These are phyloP conservation scores for Sisymbrium altissimum DNA, from an alignment of 345 rosid species.

Conservation along the genomic window DNA sequence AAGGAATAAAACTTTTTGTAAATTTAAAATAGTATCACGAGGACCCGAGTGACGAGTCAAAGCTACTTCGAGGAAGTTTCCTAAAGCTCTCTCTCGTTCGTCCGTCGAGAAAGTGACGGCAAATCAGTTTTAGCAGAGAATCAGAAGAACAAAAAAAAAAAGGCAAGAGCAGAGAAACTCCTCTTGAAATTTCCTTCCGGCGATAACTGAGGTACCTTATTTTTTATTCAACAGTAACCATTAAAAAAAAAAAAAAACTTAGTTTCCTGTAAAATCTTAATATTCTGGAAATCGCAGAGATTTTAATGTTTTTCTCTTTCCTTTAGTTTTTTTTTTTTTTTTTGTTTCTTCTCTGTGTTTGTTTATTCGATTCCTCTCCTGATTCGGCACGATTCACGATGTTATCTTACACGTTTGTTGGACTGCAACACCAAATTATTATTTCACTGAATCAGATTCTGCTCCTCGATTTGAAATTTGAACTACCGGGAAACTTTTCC, in stretches of 20 bases:
- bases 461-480: conserved; percentile 20
- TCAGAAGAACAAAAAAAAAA: conserved; percentile 6
- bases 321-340: background rate
- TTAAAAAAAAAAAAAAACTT: background rate
- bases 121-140: background rate
- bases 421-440: background rate
- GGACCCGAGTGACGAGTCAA: conserved; percentile 16
- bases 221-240: background rate
- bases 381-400: conserved; percentile 22
- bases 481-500: background rate
- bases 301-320: conserved; percentile 11
- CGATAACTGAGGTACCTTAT: conserved; percentile 7
- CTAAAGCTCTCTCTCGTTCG: background rate
- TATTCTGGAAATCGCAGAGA: conserved; percentile 10
- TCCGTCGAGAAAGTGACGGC: conserved; percentile 24
- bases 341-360: conserved; percentile 11
- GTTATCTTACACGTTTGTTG: conserved; percentile 20
- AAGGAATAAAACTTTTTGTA: background rate
- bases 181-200: conserved; percentile 2
- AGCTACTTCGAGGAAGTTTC: conserved; percentile 23
- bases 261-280: background rate
- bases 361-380: conserved; percentile 26
- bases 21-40: background rate
- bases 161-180: conserved; percentile 17
- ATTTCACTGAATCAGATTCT: conserved; percentile 3